Percentiles rank a stretch among this genome's conserved stretches.
Evolutionary conservation across 441 rosid genomes (phyloP).

Genomic region (Populus hybrid): DNA sequence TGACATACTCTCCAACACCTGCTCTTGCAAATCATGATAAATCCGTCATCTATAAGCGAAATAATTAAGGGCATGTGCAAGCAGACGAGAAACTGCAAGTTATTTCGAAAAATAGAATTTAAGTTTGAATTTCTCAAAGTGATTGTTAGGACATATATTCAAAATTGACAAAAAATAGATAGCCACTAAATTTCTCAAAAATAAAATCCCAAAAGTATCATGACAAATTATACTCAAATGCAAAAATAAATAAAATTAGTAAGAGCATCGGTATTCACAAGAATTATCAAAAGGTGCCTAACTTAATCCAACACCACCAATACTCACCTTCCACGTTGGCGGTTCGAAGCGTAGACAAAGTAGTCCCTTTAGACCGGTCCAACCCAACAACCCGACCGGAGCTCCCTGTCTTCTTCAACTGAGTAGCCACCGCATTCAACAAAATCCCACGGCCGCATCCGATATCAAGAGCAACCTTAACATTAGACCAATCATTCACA

Average conservation of each 20-base stretch:
- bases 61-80: neutral
- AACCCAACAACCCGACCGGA: conserved; percentile 94
- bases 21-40: neutral
- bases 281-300: neutral
- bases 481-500: conserved; percentile 82
- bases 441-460: conserved; percentile 90
- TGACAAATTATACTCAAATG: neutral
- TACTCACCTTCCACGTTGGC: conserved; percentile 77
- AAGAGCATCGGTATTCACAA: neutral
- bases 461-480: conserved; percentile 76
- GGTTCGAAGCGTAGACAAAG: conserved; percentile 80
- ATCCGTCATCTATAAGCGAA: neutral
- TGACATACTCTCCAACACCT: conserved; percentile 94
- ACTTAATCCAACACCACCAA: neutral
- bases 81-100: neutral
- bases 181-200: neutral
- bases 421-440: conserved; percentile 86
- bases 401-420: conserved; percentile 87
- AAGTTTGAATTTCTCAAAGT: neutral
- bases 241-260: neutral
- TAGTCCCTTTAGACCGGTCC: conserved; percentile 73
- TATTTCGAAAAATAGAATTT: neutral
- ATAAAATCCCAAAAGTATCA: neutral
- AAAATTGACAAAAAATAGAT: neutral
- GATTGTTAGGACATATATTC: neutral